These are phyloP conservation scores for Fragilariopsis cylindrus DNA, from an alignment of 108 stramenopile genomes.

Conservation along the genomic window DNA sequence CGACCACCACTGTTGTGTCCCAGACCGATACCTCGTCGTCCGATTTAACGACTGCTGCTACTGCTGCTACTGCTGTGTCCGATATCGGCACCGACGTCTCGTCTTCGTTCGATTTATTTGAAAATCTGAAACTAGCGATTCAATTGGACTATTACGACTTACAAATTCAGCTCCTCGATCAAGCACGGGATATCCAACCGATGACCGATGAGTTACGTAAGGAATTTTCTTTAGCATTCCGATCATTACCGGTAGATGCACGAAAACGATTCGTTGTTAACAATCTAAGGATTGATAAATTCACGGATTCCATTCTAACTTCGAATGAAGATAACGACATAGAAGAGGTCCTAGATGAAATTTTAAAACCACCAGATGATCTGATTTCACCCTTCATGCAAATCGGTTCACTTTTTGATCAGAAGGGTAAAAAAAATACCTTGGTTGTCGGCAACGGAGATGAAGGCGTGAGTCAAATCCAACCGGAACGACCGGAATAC, in stretches of 20 bases:
- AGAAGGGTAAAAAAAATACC: background rate
- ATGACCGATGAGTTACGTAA: conserved; percentile 39
- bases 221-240: conserved; percentile 20
- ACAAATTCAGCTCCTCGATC: conserved; percentile 43
- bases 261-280: conserved; percentile 5
- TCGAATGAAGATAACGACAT: conserved; percentile 9
- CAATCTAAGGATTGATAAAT: conserved; percentile 16
- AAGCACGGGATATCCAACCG: conserved; percentile 27
- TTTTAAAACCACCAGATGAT: background rate
- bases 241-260: conserved; percentile 15
- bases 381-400: conserved; percentile 9
- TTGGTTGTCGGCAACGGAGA: conserved; percentile 11
- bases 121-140: conserved; percentile 33
- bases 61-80: too few relatives aligned
- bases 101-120: background rate
- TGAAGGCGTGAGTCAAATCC: background rate
- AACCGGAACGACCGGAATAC: conserved; percentile 24
- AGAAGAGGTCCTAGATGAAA: conserved; percentile 15
- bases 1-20: background rate
- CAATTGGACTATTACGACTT: conserved; percentile 40
- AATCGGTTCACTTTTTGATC: background rate
- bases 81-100: background rate
- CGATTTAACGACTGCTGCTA: too few relatives aligned
- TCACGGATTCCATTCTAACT: background rate
- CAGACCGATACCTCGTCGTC: too few relatives aligned